Evolutionary conservation across 495 filamentous ascomycete genomes (phyloP).

Genomic region (Xylaria scruposa): DNA sequence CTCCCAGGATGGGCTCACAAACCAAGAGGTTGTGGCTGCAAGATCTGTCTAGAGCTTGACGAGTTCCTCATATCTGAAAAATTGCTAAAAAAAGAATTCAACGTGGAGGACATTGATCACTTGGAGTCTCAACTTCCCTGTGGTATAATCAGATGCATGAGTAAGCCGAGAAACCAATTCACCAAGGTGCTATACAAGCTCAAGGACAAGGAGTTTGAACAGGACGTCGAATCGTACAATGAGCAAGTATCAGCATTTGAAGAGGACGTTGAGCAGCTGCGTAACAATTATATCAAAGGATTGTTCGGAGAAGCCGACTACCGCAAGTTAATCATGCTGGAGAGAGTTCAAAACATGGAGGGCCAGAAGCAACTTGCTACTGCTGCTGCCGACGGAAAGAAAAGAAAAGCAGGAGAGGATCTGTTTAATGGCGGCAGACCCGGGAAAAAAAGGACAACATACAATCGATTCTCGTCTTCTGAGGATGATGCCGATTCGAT

Average conservation of each 20-base stretch:
- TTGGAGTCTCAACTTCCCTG: neutral
- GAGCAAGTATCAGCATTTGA: neutral
- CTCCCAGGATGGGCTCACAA: neutral
- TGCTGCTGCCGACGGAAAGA: neutral
- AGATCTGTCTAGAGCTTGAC: neutral
- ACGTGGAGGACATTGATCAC: neutral
- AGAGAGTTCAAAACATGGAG: neutral
- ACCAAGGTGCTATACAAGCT: neutral
- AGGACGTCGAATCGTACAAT: neutral
- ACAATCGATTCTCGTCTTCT: too few relatives aligned
- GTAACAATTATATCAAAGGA: neutral
- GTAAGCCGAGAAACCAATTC: neutral
- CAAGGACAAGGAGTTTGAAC: neutral
- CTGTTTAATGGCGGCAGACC: too few relatives aligned
- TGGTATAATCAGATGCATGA: neutral
- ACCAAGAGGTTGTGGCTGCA: neutral
- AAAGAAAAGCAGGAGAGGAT: neutral
- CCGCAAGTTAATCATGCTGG: slow-evolving; percentile 4
- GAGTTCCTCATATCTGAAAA: neutral
- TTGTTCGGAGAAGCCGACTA: neutral
- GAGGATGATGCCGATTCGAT: neutral
- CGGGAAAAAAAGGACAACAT: too few relatives aligned
- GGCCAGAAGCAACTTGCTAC: neutral
- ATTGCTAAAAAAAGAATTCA: neutral
- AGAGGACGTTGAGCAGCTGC: neutral